Evolutionary conservation across 306 rosid genomes (phyloP).

Genomic region (Calophaca sinica): DNA sequence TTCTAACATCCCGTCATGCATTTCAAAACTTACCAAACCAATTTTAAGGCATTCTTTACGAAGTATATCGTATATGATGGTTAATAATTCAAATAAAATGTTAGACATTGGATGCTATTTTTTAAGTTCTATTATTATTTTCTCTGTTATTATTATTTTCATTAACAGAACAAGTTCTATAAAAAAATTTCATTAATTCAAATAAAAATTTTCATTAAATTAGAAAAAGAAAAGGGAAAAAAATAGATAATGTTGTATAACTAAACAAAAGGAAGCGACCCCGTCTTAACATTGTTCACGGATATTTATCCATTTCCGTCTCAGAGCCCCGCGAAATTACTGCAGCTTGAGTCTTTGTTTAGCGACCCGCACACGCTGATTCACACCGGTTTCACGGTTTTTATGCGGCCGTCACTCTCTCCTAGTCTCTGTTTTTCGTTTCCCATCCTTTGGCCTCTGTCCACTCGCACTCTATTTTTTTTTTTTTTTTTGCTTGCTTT

Average conservation of each 20-base stretch:
- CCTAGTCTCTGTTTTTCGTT: not conserved
- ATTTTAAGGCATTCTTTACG: too few species aligned
- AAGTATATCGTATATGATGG: too few species aligned
- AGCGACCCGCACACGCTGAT: not conserved
- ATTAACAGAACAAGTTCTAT: too few species aligned
- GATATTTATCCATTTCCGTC: not conserved
- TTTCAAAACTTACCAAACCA: too few species aligned
- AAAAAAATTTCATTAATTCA: too few species aligned
- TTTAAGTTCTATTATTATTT: too few species aligned
- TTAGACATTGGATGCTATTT: too few species aligned
- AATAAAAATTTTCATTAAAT: too few species aligned
- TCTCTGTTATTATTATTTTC: too few species aligned
- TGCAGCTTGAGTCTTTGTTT: conserved; percentile 8
- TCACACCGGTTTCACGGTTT: conserved; percentile 40
- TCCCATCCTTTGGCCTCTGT: not conserved
- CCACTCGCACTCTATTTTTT: not conserved
- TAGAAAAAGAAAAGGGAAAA: not conserved
- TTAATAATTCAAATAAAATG: too few species aligned
- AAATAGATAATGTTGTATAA: not conserved
- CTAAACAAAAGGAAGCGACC: not conserved
- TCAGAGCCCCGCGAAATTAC: not conserved
- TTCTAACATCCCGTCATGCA: too few species aligned
- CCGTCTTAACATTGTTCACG: not conserved
- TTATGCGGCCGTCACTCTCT: conserved; percentile 26
- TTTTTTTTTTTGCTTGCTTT: not conserved